Conservation (phyloP, 2,329 filamentous ascomycete genomes). For the Westerdykella aurantiaca region DNA sequence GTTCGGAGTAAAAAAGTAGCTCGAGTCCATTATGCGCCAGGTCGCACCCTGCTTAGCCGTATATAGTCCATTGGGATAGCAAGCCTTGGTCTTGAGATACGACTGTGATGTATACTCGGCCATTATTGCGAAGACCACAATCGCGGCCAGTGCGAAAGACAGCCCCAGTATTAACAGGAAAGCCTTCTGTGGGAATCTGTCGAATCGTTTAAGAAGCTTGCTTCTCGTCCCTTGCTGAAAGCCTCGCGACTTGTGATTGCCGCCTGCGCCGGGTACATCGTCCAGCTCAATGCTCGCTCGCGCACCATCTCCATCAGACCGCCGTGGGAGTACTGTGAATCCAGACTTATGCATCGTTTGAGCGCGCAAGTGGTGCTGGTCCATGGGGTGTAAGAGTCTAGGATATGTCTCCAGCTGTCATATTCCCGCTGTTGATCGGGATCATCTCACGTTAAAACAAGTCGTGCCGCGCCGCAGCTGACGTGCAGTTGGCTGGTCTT, state of each 20-base stretch:
- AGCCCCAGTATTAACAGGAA: constrained; percentile 14
- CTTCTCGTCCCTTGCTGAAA: not conserved
- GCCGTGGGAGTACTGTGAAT: constrained; percentile 5
- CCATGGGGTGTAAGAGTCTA: too few species aligned
- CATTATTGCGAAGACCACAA: constrained; percentile 22
- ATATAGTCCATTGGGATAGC: constrained; percentile 32
- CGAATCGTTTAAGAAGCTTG: constrained; percentile 7
- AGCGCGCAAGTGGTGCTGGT: not conserved
- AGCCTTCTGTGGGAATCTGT: constrained; percentile 19
- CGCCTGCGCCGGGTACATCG: constrained; percentile 2
- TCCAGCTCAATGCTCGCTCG: constrained; percentile 8
- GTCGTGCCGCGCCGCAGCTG: too few species aligned
- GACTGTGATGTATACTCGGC: constrained; percentile 25
- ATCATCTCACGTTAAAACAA: too few species aligned
- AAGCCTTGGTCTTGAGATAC: constrained; percentile 21
- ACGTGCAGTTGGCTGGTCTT: too few species aligned
- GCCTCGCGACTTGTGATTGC: not conserved
- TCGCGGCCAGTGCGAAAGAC: constrained; percentile 19
- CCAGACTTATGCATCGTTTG: not conserved
- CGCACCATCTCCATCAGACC: constrained; percentile 4
- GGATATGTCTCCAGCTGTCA: too few species aligned
- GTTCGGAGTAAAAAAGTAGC: constrained; percentile 31
- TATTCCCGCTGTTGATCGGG: too few species aligned
- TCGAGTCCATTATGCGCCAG: constrained; percentile 33
- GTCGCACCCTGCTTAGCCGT: constrained; percentile 22